Base-by-base conservation (phyloP, 306 rosid genomes). In the Acacia confusa region DNA sequence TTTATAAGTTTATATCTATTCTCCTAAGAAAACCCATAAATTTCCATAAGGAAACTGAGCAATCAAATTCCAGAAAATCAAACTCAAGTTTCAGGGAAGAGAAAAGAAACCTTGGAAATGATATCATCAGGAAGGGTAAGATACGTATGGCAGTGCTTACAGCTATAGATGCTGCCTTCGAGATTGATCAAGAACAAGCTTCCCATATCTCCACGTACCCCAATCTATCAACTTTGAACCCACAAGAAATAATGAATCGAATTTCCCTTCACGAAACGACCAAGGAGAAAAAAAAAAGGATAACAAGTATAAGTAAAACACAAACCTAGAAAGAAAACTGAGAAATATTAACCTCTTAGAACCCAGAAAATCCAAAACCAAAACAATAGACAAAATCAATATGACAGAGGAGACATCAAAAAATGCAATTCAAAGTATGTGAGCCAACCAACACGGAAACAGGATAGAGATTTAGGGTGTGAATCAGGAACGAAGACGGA, bases 121-220 rank as follows among this genome's bases (percentile, higher is more conserved):
- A 87, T 81, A 79, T 89, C 88, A n/a, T 86, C 89, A 16, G 40
- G 79, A 77, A 87, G 90, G 43, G 91, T 91, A 72, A 92, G 87
- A 82, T 86, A 91, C 28, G 96, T 91, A 4, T 27, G 30, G 83
- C 97, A 92, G 79, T 86, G 79, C 84, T 87, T 89, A 94, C 98
- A 94, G 77, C 91, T 81, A 74, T 91, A 94, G 60, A 86, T 9
- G 73, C 65, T 70, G 82, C 92, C 96, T 82, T 91, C 96, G 48
- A 94, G 91, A 83, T 53, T 48, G 82, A 88, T 79, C 79, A 84
- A 43, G 83, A 92, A 91, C 10, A 87, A 78, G 83, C 98, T 85
- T 80, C 94, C 97, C 97, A 92, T 94, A 20, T 74, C 80, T 82
- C 55, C 74, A 74, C 76, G 75, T 9, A 83, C 50, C 40, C 27